Evolutionary conservation across 2,329 filamentous ascomycete genomes (phyloP), one percentile per base, ranked within the genome.

Genomic region (Hymenotorrendiella dingleyae): DNA sequence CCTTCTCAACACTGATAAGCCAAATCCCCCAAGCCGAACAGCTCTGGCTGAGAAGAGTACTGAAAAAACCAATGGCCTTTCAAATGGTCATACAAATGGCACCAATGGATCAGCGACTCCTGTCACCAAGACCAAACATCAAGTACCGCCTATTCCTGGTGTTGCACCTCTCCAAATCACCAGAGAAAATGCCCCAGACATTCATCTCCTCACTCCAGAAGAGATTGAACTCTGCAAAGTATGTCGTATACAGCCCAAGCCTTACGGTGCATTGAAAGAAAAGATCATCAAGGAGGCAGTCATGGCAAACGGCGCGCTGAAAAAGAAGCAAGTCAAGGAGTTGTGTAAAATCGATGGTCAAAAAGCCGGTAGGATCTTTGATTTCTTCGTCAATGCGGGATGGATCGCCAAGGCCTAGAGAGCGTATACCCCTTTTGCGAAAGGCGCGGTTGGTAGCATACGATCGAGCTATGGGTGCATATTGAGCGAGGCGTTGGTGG

Each of bases 231-330:
- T 98, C 0, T 98, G 93, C 67, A 86, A 86, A 54, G 75, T 84
- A 29, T 75, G 94, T 11, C 79, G 89, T 30, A 68, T 98, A 40
- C 85, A 93, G 64, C 93, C 93, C 1, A 98, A 98, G 68, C 87
- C 93, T 1, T 98, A 96, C 63, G 67, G 96, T 4, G 88, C 88
- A 59, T 88, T 97, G 65, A 98, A 98, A 65, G 89, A 96, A 62
- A 82, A 86, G 48, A 72, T 97, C n/a, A 66, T 97, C 40, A 86
- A 87, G 56, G 91, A 97, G 62, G 87, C 91, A 0, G 78, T 95
- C 62, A 93, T 91, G 66, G 82, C 82, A 45, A 91, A 93, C 45
- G 93, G 93, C 1, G 78, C 74, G 10, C 67, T 98, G 6, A 97
- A 95, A 72, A 95, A 93, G 74, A 97, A 96, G 67, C 83, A 91